phyloP scores from a whole-genome alignment of 495 filamentous ascomycete species.

The Chaetomidium leptoderma region DNA sequence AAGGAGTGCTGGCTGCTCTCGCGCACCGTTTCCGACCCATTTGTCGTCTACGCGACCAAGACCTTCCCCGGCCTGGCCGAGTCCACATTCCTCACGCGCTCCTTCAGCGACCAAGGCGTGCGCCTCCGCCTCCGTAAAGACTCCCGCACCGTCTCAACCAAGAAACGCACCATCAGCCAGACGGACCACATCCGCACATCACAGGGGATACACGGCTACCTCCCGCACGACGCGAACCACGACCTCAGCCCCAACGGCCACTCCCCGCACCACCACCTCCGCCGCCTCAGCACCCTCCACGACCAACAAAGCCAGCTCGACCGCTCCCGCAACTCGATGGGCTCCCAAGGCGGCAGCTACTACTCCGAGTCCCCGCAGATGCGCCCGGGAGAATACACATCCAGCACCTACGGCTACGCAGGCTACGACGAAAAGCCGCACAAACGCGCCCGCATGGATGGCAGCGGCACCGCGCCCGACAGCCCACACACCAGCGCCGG shows the following conservation, averaged over 20 bases:
- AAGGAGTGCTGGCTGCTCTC: constrained; percentile 52
- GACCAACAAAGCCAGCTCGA: constrained; percentile 16
- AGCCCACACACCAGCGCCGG: neutral
- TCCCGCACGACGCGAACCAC: constrained; percentile 17
- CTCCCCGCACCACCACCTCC: constrained; percentile 17
- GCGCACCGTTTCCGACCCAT: constrained; percentile 66
- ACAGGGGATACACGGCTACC: constrained; percentile 17
- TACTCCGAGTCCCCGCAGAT: constrained; percentile 27
- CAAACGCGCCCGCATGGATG: constrained; percentile 24
- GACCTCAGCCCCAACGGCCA: constrained; percentile 28
- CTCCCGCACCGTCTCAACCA: constrained; percentile 42
- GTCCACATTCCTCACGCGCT: constrained; percentile 85
- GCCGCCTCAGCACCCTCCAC: constrained; percentile 23
- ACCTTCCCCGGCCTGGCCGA: constrained; percentile 84
- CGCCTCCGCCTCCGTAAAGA: constrained; percentile 87
- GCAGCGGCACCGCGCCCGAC: constrained; percentile 4
- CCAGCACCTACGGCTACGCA: constrained; percentile 22
- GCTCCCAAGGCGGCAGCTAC: constrained; percentile 24
- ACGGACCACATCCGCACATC: constrained; percentile 18
- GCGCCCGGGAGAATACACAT: constrained; percentile 17
- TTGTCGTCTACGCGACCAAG: constrained; percentile 71
- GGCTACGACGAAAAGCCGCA: constrained; percentile 18
- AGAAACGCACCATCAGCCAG: constrained; percentile 36
- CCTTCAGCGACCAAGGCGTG: constrained; percentile 94
- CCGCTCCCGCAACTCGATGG: constrained; percentile 21